Evolutionary conservation across 345 rosid genomes (phyloP).

Genomic region (Streptanthus diversifolius): DNA sequence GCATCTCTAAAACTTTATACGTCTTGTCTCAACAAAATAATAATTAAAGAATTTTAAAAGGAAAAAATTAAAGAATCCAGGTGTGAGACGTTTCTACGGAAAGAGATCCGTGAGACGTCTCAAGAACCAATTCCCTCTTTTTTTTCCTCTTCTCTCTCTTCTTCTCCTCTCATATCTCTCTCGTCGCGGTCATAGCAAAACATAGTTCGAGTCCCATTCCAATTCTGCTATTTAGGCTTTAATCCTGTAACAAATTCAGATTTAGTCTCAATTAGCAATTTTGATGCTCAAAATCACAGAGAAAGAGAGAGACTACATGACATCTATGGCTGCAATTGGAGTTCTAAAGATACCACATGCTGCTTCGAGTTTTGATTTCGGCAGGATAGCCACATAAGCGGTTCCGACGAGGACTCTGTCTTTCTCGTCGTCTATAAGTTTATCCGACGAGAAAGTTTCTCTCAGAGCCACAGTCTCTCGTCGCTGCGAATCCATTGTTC

Average conservation of each 20-base stretch:
- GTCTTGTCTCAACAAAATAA: too few species aligned
- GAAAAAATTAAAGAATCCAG: too few species aligned
- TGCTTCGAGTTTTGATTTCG: constrained; percentile 16
- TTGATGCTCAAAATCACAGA: background rate
- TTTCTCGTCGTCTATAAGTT: constrained; percentile 45
- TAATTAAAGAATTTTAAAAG: too few species aligned
- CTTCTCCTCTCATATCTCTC: too few species aligned
- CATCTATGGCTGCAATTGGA: constrained; percentile 50
- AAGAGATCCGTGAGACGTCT: too few species aligned
- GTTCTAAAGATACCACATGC: constrained; percentile 31
- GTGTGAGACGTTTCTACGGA: too few species aligned
- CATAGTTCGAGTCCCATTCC: background rate
- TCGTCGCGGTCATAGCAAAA: too few species aligned
- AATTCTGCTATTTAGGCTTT: background rate
- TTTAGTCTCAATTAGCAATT: background rate
- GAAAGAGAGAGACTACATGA: constrained; percentile 32
- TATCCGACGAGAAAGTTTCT: constrained; percentile 45
- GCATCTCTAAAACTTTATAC: too few species aligned
- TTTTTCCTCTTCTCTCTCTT: too few species aligned
- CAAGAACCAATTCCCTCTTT: too few species aligned
- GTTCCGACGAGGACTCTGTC: constrained; percentile 29
- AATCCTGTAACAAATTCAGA: background rate
- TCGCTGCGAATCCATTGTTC: background rate
- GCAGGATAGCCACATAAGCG: background rate
- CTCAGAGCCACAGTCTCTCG: background rate